Conservation (phyloP, 768 basidiomycete genomes). For the Boletus tylopilopsis region DNA sequence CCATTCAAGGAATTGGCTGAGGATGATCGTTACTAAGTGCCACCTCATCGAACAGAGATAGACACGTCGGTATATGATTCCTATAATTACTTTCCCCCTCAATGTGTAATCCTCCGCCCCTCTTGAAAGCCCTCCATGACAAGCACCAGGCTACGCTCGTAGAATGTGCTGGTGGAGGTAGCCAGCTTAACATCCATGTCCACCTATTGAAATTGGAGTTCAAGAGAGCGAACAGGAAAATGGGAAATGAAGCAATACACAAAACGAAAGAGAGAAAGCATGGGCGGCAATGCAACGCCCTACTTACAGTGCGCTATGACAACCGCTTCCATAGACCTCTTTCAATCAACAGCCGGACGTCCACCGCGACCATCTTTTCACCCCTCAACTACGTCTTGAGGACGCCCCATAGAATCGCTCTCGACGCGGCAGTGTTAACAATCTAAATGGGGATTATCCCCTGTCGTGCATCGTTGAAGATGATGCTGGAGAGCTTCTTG, state of each 20-base stretch:
- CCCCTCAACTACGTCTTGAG: constrained; percentile 73
- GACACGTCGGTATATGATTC: too few species aligned
- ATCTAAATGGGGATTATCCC: constrained; percentile 76
- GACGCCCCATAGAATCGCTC: constrained; percentile 69
- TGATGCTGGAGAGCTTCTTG: constrained; percentile 74
- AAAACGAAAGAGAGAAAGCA: background rate
- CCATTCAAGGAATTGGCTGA: too few species aligned
- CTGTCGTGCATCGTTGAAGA: constrained; percentile 76
- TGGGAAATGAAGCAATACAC: background rate
- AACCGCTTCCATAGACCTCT: constrained; percentile 80
- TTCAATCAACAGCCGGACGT: constrained; percentile 92
- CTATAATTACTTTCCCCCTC: too few species aligned
- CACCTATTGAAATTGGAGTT: constrained; percentile 77
- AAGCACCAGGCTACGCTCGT: constrained; percentile 43
- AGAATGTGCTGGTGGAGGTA: constrained; percentile 52
- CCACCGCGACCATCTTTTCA: constrained; percentile 74
- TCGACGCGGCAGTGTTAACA: constrained; percentile 86
- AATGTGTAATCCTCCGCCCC: constrained; percentile 11
- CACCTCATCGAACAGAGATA: too few species aligned
- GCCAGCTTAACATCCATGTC: constrained; percentile 61
- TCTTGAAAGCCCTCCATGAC: constrained; percentile 31
- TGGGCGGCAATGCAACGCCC: background rate
- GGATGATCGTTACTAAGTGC: too few species aligned
- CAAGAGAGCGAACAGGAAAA: constrained; percentile 54
- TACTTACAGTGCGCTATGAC: constrained; percentile 85